Conservation (phyloP, 352 stramenopile species). For the Phytopythium boreale region DNA sequence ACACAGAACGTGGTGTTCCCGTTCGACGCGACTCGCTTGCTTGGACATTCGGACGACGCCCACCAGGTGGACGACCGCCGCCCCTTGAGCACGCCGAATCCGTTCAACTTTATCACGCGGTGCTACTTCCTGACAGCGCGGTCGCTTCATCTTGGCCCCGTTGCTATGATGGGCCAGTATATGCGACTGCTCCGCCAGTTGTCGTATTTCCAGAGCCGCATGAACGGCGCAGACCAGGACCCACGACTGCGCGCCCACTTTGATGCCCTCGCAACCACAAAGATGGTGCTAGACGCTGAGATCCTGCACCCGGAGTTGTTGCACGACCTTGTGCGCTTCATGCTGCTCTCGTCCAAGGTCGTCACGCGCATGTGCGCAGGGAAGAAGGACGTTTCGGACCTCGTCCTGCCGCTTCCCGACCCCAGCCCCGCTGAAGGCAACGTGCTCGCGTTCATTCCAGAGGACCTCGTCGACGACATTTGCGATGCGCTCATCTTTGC, state of each 20-base stretch:
- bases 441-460: conserved; percentile 84
- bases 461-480: conserved; percentile 96
- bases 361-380: conserved; percentile 56
- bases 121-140: conserved; percentile 95
- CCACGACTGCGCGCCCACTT: conserved; percentile 73
- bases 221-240: conserved; percentile 63
- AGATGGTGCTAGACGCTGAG: conserved; percentile 82
- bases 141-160: conserved; percentile 90
- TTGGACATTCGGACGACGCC: conserved; percentile 22
- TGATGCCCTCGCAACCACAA: conserved; percentile 59
- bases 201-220: conserved; percentile 84
- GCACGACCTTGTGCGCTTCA: conserved; percentile 74
- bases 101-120: conserved; percentile 97
- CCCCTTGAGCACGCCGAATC: conserved; percentile 9
- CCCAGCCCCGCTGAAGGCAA: conserved; percentile 21
- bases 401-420: conserved; percentile 39
- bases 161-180: conserved; percentile 80
- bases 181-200: conserved; percentile 89
- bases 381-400: conserved; percentile 1
- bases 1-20: conserved; percentile 61
- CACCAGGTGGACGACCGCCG: conserved; percentile 21
- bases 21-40: conserved; percentile 54
- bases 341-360: conserved; percentile 57
- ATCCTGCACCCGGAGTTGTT: conserved; percentile 74
- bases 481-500: conserved; percentile 92